phyloP scores from a whole-genome alignment of 2,329 filamentous ascomycete species.

The Lecanicillium sp. region DNA sequence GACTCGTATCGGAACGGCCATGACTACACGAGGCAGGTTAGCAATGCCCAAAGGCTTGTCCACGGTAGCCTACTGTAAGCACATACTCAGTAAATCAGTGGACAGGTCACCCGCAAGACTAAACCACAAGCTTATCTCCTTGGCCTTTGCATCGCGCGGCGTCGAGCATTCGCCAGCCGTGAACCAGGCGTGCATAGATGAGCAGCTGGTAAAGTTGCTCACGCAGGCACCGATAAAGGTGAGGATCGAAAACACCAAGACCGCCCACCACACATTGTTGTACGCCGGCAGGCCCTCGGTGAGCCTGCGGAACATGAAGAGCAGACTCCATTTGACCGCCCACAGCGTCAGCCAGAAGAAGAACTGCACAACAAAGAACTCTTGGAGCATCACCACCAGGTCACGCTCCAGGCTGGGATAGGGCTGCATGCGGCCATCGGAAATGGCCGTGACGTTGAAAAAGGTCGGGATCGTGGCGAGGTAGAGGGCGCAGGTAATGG shows the following conservation, averaged over 20 bases:
- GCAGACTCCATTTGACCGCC: conserved; percentile 15
- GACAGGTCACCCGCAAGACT: conserved; percentile 12
- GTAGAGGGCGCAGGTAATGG: conserved; percentile 12
- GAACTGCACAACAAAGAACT: conserved; percentile 15
- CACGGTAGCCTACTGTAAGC: background rate
- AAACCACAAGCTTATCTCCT: conserved; percentile 14
- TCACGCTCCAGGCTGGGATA: conserved; percentile 7
- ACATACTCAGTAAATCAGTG: conserved; percentile 13
- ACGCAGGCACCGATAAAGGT: conserved; percentile 13
- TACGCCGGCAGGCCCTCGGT: conserved; percentile 11
- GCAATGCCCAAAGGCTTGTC: background rate
- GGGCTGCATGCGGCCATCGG: conserved; percentile 4
- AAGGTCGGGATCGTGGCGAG: conserved; percentile 11
- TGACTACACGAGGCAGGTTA: conserved; percentile 9
- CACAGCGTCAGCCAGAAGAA: conserved; percentile 15
- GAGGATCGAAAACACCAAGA: conserved; percentile 12
- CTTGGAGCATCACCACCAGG: conserved; percentile 11
- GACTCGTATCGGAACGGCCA: conserved; percentile 12
- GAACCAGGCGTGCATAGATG: conserved; percentile 14
- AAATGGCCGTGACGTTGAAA: conserved; percentile 11
- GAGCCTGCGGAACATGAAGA: conserved; percentile 14
- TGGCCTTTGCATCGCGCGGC: conserved; percentile 10
- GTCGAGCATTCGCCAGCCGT: conserved; percentile 11
- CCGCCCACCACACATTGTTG: conserved; percentile 12
- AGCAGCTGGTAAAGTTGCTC: conserved; percentile 15